These are phyloP conservation scores for Primulina eburnea DNA, from an alignment of 257 asterid species.

Conservation along the genomic window DNA sequence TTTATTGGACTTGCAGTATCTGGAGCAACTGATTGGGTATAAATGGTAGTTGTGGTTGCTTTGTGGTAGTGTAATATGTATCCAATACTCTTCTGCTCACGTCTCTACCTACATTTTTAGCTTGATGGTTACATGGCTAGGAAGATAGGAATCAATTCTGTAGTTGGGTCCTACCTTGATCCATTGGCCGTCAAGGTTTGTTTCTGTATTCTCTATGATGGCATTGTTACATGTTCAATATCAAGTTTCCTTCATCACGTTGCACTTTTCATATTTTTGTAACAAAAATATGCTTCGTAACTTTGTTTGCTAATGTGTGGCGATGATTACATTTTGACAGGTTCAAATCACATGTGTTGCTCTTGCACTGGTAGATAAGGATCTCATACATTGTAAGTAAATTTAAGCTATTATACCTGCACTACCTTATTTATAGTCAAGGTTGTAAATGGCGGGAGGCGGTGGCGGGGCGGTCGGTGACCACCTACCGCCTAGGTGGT, in stretches of 20 bases:
- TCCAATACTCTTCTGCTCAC: constrained; percentile 16
- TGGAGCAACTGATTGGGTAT: constrained; percentile 96
- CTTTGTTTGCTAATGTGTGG: constrained; percentile 8
- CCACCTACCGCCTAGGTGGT: too few relatives aligned
- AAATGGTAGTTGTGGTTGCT: constrained; percentile 19
- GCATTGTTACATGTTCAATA: constrained; percentile 5
- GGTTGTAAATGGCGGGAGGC: too few relatives aligned
- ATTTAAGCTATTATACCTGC: constrained; percentile 9
- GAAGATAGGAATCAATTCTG: constrained; percentile 84
- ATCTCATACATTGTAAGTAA: constrained; percentile 76
- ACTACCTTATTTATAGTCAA: constrained; percentile 1
- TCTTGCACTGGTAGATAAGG: constrained; percentile 85
- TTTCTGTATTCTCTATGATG: not conserved
- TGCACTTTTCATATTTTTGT: too few relatives aligned
- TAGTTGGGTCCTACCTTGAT: constrained; percentile 95
- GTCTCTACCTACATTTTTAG: constrained; percentile 39
- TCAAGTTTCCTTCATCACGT: constrained; percentile 17
- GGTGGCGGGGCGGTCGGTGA: too few relatives aligned
- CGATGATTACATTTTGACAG: constrained; percentile 29
- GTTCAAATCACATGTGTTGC: constrained; percentile 86
- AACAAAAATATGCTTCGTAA: not conserved
- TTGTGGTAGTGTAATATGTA: constrained; percentile 9
- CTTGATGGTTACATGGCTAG: constrained; percentile 94
- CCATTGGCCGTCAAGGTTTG: constrained; percentile 97
- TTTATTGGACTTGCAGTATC: constrained; percentile 81